phyloP scores from a whole-genome alignment of 1,139 yeast species.

The Lipomyces yarrowii region DNA sequence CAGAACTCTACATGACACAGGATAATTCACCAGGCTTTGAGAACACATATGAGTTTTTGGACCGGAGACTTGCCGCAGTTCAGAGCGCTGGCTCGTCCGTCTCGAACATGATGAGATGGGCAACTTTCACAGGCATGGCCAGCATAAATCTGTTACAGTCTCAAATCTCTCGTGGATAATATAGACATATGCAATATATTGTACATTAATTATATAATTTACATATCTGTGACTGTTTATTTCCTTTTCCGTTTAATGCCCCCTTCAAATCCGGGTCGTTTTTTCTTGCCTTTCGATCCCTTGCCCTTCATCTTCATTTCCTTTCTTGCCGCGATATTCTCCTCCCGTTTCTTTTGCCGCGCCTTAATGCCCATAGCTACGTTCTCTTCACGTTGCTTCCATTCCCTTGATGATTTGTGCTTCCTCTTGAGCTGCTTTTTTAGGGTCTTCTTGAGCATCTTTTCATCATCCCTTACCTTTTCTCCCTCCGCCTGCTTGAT shows the following conservation, averaged over 20 bases:
- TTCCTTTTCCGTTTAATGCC: constrained; percentile 17
- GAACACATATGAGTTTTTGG: constrained; percentile 67
- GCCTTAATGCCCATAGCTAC: constrained; percentile 76
- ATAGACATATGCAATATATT: background rate
- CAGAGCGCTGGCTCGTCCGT: constrained; percentile 61
- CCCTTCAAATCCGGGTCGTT: constrained; percentile 36
- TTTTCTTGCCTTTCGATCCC: constrained; percentile 36
- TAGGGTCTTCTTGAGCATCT: constrained; percentile 78
- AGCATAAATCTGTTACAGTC: constrained; percentile 69
- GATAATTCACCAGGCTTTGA: constrained; percentile 62
- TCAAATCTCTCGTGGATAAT: constrained; percentile 65
- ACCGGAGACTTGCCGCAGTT: constrained; percentile 59
- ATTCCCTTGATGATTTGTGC: constrained; percentile 78
- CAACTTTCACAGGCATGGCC: constrained; percentile 67
- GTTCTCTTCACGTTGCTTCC: constrained; percentile 76
- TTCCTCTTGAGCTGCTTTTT: constrained; percentile 80
- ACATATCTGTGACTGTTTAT: background rate
- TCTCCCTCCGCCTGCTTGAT: constrained; percentile 86
- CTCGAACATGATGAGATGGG: constrained; percentile 71
- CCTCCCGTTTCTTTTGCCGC: constrained; percentile 84
- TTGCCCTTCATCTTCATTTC: constrained; percentile 64
- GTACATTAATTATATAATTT: background rate
- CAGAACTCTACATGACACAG: constrained; percentile 79
- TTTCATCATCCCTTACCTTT: constrained; percentile 88
- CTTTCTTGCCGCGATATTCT: constrained; percentile 77